These are phyloP conservation scores for Candida parachauliodes DNA, from an alignment of 805 yeast genomes.

Conservation along the genomic window DNA sequence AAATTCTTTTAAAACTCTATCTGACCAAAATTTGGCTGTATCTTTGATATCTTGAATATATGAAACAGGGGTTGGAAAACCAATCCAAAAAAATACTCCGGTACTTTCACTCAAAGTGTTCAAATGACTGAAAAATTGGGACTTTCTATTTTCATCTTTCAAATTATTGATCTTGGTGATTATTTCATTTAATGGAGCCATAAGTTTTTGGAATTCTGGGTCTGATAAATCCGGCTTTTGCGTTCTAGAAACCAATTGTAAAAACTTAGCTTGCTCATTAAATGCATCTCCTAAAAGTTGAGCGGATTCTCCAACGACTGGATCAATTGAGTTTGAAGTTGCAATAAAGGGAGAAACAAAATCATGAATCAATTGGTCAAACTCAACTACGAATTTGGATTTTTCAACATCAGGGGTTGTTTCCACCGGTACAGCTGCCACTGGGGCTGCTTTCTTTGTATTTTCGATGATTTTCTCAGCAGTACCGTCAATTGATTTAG, in stretches of 20 bases:
- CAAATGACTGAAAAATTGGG: constrained; percentile 64
- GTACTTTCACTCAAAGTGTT: constrained; percentile 86
- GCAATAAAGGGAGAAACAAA: constrained; percentile 58
- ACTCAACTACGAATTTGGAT: constrained; percentile 48
- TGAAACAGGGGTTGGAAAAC: constrained; percentile 70
- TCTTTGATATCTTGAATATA: constrained; percentile 81
- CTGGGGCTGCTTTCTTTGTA: constrained; percentile 7
- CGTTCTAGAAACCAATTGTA: constrained; percentile 55
- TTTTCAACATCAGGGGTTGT: constrained; percentile 17
- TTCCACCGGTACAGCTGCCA: constrained; percentile 12
- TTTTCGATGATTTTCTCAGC: constrained; percentile 3
- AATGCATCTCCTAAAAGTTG: constrained; percentile 50
- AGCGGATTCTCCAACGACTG: constrained; percentile 57
- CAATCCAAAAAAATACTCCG: constrained; percentile 89
- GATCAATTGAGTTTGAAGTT: constrained; percentile 51
- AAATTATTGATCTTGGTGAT: constrained; percentile 56
- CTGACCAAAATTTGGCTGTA: constrained; percentile 91
- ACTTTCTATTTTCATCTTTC: constrained; percentile 73
- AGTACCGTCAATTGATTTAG: constrained; percentile 1
- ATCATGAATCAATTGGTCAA: constrained; percentile 50
- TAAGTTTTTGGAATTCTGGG: constrained; percentile 50
- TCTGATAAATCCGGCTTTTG: constrained; percentile 62
- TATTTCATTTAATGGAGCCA: constrained; percentile 64
- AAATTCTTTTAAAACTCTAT: constrained; percentile 81
- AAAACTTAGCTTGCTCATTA: constrained; percentile 53